A percentile compares a stretch with the other conserved stretches of the same genome.
Conservation (phyloP, 2,329 filamentous ascomycete species). For the Torrubiellomyces zombiae region DNA sequence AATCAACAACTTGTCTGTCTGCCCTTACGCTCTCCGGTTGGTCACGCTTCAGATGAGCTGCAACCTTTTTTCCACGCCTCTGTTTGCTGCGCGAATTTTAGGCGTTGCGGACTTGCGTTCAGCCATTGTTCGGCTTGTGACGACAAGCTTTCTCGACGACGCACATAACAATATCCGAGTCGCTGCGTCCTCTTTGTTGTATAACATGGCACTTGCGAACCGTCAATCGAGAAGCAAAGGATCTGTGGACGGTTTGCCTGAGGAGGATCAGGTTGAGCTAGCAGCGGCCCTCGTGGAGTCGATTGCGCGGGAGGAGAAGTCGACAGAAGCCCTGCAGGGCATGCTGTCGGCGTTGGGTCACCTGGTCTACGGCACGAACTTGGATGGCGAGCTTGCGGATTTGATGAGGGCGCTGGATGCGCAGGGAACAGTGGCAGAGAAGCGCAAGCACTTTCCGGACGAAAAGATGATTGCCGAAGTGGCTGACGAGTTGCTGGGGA, state of each 20-base stretch:
- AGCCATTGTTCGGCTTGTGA: constrained; percentile 51
- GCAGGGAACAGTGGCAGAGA: constrained; percentile 40
- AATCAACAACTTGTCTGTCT: constrained; percentile 37
- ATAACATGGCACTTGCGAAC: constrained; percentile 62
- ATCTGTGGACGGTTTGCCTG: constrained; percentile 40
- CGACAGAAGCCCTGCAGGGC: constrained; percentile 59
- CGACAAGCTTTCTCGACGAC: constrained; percentile 63
- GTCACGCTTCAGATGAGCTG: constrained; percentile 71
- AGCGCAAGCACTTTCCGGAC: constrained; percentile 37
- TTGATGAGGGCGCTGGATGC: constrained; percentile 67
- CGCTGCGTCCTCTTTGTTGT: constrained; percentile 66
- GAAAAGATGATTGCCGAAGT: constrained; percentile 41
- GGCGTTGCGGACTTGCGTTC: constrained; percentile 31
- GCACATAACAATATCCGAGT: constrained; percentile 59
- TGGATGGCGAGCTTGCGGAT: constrained; percentile 63
- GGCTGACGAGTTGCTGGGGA: constrained; percentile 32
- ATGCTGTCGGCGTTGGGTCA: constrained; percentile 62
- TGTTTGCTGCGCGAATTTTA: constrained; percentile 52
- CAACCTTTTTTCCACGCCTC: constrained; percentile 63
- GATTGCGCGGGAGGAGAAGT: constrained; percentile 37
- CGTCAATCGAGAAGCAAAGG: constrained; percentile 45
- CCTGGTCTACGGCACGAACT: constrained; percentile 51
- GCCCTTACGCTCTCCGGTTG: constrained; percentile 68
- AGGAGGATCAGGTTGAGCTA: constrained; percentile 63
- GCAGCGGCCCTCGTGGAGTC: constrained; percentile 68